Base-by-base conservation (phyloP, 1,139 yeast species). In the Geotrichum aggregatum region DNA sequence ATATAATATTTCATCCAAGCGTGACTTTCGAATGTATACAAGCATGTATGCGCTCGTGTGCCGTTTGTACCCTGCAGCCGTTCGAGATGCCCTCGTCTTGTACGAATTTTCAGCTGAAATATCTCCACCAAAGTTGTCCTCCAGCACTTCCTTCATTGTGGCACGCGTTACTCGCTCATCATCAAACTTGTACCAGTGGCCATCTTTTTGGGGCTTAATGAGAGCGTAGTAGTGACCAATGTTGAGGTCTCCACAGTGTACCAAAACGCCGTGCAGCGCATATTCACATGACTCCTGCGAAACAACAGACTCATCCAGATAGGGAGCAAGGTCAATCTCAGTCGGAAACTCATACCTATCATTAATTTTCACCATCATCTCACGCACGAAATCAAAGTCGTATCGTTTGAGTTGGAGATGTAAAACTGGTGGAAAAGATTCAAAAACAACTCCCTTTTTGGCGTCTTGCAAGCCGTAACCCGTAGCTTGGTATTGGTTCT, bases 391-490 rank as follows among this genome's bases (percentile, higher is more conserved):
- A 68, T 94, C 97, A 63, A 88, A 92, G 66, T 92, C 98, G 66
- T 91, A 94, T 61, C 99, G 77, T 67, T 92, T 92, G 61, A 92
- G 76, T 69, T 92, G 99, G 56, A 92, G 74, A 68, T 94, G 98
- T 55, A 92, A 74, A 5, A 92, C 96, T 0, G 95, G 91, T 2
- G 99, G 99, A 66, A 92, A 86, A 6, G 82, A 78, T 65, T 86
- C 84, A 66, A 92, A 92, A 0, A 88, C 88, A 8, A 92, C 98
- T 60, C 98, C 98, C 70, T 92, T 92, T 63, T 86, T 85, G n/a
- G 98, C 98, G 69, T 89, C 97, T 70, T 92, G 99, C 54, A 89
- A 77, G 0, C 98, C 98, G 64, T 71, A 83, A 44, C 86, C 96
- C 41, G 91, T 91, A 0, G 98, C 98, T 58, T 86, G 92, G 67